These are phyloP conservation scores for Albizia julibrissin DNA, from an alignment of 306 rosid genomes.

Conservation along the genomic window DNA sequence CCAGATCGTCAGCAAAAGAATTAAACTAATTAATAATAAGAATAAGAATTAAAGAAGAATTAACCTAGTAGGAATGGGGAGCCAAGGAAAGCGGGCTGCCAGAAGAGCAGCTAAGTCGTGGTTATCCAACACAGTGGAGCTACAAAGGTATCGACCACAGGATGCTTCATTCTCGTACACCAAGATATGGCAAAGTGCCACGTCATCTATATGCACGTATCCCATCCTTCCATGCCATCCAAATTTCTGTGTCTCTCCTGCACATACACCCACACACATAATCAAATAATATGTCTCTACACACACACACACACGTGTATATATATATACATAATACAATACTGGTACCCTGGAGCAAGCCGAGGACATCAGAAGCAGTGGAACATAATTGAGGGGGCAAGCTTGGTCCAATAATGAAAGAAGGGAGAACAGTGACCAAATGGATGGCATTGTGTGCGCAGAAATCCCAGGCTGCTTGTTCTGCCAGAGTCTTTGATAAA, in stretches of 20 bases:
- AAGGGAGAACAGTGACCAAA: slow-evolving; percentile 45
- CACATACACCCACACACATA: not conserved
- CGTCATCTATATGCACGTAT: slow-evolving; percentile 54
- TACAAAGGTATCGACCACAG: slow-evolving; percentile 71
- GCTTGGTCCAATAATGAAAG: slow-evolving; percentile 71
- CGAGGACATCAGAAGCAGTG: slow-evolving; percentile 81
- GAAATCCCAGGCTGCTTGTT: slow-evolving; percentile 84
- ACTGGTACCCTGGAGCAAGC: slow-evolving; percentile 58
- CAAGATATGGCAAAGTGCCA: slow-evolving; percentile 64
- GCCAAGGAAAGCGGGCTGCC: slow-evolving; percentile 56
- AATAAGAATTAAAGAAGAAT: not conserved
- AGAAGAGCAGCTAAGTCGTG: slow-evolving; percentile 53
- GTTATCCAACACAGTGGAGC: slow-evolving; percentile 35
- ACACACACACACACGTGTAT: no score
- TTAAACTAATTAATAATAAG: no score
- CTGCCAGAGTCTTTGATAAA: slow-evolving; percentile 76
- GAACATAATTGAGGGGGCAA: slow-evolving; percentile 72
- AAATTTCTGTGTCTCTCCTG: not conserved
- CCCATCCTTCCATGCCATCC: slow-evolving; percentile 8
- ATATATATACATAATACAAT: no score
- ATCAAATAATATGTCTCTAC: slow-evolving; percentile 1
- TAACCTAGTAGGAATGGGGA: slow-evolving; percentile 73
- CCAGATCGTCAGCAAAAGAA: not conserved
- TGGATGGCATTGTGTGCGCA: slow-evolving; percentile 52
- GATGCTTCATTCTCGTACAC: slow-evolving; percentile 57